Conservation (phyloP, 106 monocot genomes). For the Ottelia alismoides region DNA sequence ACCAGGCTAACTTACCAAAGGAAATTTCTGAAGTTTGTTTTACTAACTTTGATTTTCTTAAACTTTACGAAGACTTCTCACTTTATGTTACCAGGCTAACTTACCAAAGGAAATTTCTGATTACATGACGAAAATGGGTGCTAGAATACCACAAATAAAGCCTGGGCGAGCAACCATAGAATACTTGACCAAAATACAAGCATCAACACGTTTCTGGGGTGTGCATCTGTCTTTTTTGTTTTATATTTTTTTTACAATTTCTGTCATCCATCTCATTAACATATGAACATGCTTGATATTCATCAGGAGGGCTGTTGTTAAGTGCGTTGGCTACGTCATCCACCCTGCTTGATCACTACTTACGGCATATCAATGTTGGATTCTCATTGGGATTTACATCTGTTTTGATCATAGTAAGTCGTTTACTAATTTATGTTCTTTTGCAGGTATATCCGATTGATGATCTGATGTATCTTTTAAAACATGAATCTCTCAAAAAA, state of each 20-base stretch:
- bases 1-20: conserved; percentile 90
- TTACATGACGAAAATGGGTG: conserved; percentile 96
- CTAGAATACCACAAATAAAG: conserved; percentile 88
- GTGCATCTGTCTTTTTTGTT: conserved; percentile 1
- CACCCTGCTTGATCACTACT: conserved; percentile 66
- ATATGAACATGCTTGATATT: background rate
- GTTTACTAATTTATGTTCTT: too few species aligned
- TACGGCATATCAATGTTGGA: conserved; percentile 65
- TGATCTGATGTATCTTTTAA: too few species aligned
- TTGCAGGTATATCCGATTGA: too few species aligned
- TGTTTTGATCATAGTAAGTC: conserved; percentile 89
- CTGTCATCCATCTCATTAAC: background rate
- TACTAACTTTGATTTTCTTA: background rate
- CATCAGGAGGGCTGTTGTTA: conserved; percentile 59
- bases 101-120: conserved; percentile 97
- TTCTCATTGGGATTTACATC: conserved; percentile 94
- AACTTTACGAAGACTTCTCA: too few species aligned
- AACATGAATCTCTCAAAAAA: too few species aligned
- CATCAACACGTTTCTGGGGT: conserved; percentile 99
- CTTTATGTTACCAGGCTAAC: conserved; percentile 52
- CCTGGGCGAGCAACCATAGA: conserved; percentile 87
- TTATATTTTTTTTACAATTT: background rate
- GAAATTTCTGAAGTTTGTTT: conserved; percentile 17
- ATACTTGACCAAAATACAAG: conserved; percentile 85
- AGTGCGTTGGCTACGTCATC: conserved; percentile 85